Conservation (phyloP, 148 eudicot genomes). For the Silene uniflora region DNA sequence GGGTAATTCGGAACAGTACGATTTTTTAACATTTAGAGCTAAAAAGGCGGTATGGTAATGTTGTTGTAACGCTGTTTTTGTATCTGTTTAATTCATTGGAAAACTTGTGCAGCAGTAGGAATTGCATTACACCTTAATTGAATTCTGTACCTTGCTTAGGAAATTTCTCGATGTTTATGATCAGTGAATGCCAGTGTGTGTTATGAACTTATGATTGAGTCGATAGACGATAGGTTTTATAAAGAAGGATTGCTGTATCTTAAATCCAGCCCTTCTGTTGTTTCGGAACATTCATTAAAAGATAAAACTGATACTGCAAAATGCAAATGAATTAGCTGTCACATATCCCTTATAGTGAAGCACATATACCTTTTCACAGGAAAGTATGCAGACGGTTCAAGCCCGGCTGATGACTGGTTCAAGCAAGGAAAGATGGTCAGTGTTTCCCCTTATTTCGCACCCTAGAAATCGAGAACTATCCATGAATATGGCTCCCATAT, state of each 20-base stretch:
- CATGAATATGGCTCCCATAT: too few species aligned
- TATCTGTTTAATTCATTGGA: too few species aligned
- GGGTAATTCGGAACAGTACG: not conserved
- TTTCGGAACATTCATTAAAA: not conserved
- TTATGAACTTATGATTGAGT: too few species aligned
- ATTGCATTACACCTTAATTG: not conserved
- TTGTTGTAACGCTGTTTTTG: too few species aligned
- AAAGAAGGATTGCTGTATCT: not conserved
- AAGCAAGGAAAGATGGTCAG: conserved; percentile 79
- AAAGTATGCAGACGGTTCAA: conserved; percentile 76
- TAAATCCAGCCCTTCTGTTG: not conserved
- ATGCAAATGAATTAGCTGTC: not conserved
- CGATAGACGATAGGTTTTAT: too few species aligned
- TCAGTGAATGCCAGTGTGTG: too few species aligned
- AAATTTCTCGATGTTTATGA: not conserved
- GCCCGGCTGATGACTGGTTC: conserved; percentile 93
- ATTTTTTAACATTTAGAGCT: not conserved
- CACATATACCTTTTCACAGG: conserved; percentile 43
- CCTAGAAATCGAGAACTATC: not conserved
- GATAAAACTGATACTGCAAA: not conserved
- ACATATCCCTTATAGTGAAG: conserved; percentile 6
- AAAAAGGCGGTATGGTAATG: not conserved
- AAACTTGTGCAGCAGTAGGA: too few species aligned
- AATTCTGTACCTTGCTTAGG: not conserved
- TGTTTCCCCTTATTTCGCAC: not conserved